phyloP scores from a whole-genome alignment of 257 asterid species.

The Solanum lycopersicoides region DNA sequence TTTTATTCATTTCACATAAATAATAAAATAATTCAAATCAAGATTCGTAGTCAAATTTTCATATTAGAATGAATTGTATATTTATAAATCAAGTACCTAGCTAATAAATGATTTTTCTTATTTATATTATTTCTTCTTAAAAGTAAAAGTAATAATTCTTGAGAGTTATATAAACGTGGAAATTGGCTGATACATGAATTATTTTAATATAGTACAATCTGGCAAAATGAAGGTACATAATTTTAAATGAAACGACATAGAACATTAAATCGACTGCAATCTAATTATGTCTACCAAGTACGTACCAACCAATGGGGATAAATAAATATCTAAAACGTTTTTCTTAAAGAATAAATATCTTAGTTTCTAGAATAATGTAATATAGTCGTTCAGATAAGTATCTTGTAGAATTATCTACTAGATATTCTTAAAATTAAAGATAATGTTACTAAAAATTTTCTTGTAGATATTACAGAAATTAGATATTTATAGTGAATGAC shows the following conservation, averaged over 20 bases:
- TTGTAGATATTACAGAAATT: not conserved
- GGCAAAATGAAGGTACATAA: not conserved
- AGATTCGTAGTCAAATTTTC: not conserved
- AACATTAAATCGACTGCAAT: not conserved
- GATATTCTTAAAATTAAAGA: too few species aligned
- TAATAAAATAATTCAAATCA: not conserved
- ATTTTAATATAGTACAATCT: not conserved
- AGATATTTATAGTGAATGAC: not conserved
- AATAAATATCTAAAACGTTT: too few species aligned
- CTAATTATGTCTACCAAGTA: not conserved
- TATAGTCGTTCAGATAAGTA: too few species aligned
- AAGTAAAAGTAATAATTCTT: not conserved
- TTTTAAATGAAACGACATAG: not conserved
- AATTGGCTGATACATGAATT: not conserved
- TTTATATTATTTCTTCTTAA: not conserved
- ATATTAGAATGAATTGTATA: not conserved
- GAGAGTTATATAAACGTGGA: not conserved
- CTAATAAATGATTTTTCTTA: not conserved
- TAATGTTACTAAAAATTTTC: too few species aligned
- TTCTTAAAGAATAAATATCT: too few species aligned
- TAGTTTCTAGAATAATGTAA: not conserved
- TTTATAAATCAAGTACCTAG: not conserved
- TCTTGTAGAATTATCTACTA: too few species aligned
- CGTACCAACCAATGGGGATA: not conserved
- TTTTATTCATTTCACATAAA: not conserved